Evolutionary conservation across 2,329 filamentous ascomycete species (phyloP).

Genomic region (Septoria linicola): DNA sequence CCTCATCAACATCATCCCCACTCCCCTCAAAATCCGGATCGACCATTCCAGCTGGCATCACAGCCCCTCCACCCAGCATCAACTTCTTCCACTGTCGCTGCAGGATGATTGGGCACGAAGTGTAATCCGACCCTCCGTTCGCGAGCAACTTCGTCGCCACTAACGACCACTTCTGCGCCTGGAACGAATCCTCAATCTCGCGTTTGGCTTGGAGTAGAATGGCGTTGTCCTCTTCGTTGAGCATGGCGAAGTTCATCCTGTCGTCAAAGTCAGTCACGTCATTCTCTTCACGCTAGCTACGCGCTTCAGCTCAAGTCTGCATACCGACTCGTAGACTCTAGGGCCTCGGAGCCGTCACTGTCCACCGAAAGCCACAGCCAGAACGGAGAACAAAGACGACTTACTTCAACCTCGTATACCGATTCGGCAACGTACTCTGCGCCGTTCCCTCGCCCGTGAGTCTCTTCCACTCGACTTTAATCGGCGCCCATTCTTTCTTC

Average conservation of each 20-base stretch:
- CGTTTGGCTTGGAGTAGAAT: conserved; percentile 40
- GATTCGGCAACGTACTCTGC: conserved; percentile 40
- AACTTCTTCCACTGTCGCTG: conserved; percentile 46
- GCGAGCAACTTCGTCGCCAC: conserved; percentile 38
- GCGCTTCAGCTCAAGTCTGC: neutral
- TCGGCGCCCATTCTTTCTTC: conserved; percentile 31
- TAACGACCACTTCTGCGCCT: conserved; percentile 42
- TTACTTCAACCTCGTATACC: conserved; percentile 35
- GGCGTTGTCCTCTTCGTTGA: conserved; percentile 36
- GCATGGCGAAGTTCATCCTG: conserved; percentile 42
- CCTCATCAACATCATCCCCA: conserved; percentile 1
- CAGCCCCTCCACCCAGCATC: conserved; percentile 30
- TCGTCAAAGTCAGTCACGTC: neutral
- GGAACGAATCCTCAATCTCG: conserved; percentile 43
- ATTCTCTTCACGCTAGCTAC: neutral
- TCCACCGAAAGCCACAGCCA: too few species aligned
- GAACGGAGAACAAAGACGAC: neutral
- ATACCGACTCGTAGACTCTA: too few species aligned
- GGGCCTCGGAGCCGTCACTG: too few species aligned
- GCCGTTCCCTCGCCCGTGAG: conserved; percentile 39
- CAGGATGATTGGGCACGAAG: conserved; percentile 32
- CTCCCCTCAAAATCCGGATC: conserved; percentile 30
- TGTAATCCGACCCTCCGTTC: conserved; percentile 38
- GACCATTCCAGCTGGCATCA: conserved; percentile 27
- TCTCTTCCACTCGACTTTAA: conserved; percentile 30